A percentile compares a stretch with the other conserved stretches of the same genome.
Evolutionary conservation across 352 stramenopile genomes (phyloP).

Genomic region (Phytophthora agathidicida): DNA sequence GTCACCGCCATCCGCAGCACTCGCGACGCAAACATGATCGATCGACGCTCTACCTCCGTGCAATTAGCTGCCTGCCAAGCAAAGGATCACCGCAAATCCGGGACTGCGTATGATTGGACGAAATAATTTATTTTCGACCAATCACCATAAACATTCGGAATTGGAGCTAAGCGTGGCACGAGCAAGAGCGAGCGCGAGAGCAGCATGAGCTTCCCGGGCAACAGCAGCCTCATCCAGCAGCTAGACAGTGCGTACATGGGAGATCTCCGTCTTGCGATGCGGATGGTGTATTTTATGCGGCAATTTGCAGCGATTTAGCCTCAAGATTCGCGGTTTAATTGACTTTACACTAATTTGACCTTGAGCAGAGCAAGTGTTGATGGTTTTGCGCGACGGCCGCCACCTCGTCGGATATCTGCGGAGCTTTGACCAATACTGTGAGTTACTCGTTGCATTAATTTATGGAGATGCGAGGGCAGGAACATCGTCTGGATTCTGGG

Average conservation of each 20-base stretch:
- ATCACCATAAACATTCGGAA: conserved; percentile 31
- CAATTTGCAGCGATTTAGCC: background rate
- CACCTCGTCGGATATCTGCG: conserved; percentile 93
- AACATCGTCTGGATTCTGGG: too few species aligned
- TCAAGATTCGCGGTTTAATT: conserved; percentile 4
- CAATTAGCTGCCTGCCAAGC: conserved; percentile 28
- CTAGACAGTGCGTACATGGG: conserved; percentile 70
- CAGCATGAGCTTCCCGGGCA: conserved; percentile 83
- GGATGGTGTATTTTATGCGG: conserved; percentile 1
- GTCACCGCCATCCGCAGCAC: conserved; percentile 86
- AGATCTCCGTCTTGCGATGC: background rate
- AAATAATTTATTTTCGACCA: conserved; percentile 23
- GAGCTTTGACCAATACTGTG: conserved; percentile 91
- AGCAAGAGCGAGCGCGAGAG: conserved; percentile 8
- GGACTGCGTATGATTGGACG: conserved; percentile 17
- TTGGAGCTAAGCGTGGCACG: background rate
- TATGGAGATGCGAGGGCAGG: too few species aligned
- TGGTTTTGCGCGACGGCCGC: conserved; percentile 95
- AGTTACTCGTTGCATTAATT: conserved; percentile 18
- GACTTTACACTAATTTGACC: conserved; percentile 10
- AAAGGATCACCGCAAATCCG: conserved; percentile 37
- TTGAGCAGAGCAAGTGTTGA: conserved; percentile 81
- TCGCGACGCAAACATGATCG: conserved; percentile 81
- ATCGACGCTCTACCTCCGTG: conserved; percentile 14
- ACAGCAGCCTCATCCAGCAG: conserved; percentile 84